These are phyloP conservation scores for Fusarium sororula DNA, from an alignment of 2,329 filamentous ascomycete genomes.

Conservation along the genomic window DNA sequence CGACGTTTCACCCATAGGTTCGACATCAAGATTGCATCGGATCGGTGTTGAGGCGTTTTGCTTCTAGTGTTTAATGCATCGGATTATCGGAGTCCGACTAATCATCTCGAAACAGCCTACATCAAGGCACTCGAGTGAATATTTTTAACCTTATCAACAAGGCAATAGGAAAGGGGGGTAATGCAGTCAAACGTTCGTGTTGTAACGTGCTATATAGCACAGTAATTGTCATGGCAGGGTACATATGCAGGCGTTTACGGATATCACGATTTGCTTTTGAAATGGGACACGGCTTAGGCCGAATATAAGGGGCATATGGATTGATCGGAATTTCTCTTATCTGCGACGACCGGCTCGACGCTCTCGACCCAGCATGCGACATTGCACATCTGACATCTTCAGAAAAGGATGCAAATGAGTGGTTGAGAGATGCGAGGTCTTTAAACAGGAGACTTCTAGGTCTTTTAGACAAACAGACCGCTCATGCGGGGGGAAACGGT, in stretches of 20 bases:
- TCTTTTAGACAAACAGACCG: conserved; percentile 42
- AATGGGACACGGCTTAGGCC: conserved; percentile 14
- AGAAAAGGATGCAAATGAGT: neutral
- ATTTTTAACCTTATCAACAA: conserved; percentile 13
- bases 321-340: conserved; percentile 7
- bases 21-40: conserved; percentile 47
- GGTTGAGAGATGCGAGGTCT: conserved; percentile 13
- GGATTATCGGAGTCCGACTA: conserved; percentile 31
- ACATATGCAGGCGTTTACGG: conserved; percentile 30
- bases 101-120: conserved; percentile 26
- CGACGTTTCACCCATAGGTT: conserved; percentile 32
- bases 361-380: conserved; percentile 4
- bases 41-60: conserved; percentile 46
- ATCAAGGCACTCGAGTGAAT: conserved; percentile 15
- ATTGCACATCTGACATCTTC: conserved; percentile 6
- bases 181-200: conserved; percentile 20
- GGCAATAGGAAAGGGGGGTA: conserved; percentile 17
- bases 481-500: conserved; percentile 40
- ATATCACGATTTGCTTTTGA: conserved; percentile 30
- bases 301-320: conserved; percentile 8
- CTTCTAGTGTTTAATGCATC: conserved; percentile 31
- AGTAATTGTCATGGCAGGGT: conserved; percentile 21
- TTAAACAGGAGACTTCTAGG: conserved; percentile 34
- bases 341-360: conserved; percentile 23
- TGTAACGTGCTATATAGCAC: conserved; percentile 17